Evolutionary conservation across 1,139 yeast species (phyloP).

Genomic region (Lodderomyces theae): DNA sequence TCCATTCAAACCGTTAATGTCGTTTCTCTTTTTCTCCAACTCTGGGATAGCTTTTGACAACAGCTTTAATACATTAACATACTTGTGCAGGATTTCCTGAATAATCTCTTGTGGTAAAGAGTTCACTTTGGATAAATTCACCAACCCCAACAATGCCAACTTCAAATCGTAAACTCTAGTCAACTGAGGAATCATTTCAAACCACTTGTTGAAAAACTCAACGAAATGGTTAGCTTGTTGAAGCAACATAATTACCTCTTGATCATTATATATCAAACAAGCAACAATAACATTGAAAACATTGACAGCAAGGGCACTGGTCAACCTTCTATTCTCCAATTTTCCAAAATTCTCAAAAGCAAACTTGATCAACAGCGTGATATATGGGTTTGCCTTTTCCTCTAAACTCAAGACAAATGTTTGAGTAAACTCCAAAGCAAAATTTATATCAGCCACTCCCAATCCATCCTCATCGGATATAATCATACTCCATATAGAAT

Average conservation of each 20-base stretch:
- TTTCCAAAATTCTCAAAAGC: slow-evolving; percentile 18
- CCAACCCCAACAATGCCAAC: slow-evolving; percentile 64
- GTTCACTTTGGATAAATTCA: slow-evolving; percentile 41
- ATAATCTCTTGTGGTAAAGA: slow-evolving; percentile 19
- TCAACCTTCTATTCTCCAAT: slow-evolving; percentile 7
- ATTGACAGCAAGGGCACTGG: slow-evolving; percentile 33
- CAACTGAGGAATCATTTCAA: slow-evolving; percentile 52
- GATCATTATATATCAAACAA: slow-evolving; percentile 61
- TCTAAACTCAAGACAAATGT: slow-evolving; percentile 51
- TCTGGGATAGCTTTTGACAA: slow-evolving; percentile 70
- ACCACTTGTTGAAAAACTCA: slow-evolving; percentile 67
- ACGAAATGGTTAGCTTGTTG: slow-evolving; percentile 44
- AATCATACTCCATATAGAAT: slow-evolving; percentile 36
- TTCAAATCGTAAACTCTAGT: slow-evolving; percentile 83
- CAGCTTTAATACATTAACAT: slow-evolving; percentile 35
- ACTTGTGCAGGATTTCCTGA: slow-evolving; percentile 13
- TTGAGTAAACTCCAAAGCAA: slow-evolving; percentile 55
- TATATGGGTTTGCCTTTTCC: slow-evolving; percentile 35
- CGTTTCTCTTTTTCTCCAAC: slow-evolving; percentile 60
- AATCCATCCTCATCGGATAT: slow-evolving; percentile 34
- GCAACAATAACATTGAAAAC: slow-evolving; percentile 67
- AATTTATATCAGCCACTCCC: slow-evolving; percentile 49
- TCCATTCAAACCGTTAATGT: slow-evolving; percentile 38
- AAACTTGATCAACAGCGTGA: slow-evolving; percentile 38
- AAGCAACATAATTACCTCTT: slow-evolving; percentile 52